A percentile compares a stretch with the other conserved stretches of the same genome.
Conservation (phyloP, 352 stramenopile genomes). For the Pythium phragmitis region DNA sequence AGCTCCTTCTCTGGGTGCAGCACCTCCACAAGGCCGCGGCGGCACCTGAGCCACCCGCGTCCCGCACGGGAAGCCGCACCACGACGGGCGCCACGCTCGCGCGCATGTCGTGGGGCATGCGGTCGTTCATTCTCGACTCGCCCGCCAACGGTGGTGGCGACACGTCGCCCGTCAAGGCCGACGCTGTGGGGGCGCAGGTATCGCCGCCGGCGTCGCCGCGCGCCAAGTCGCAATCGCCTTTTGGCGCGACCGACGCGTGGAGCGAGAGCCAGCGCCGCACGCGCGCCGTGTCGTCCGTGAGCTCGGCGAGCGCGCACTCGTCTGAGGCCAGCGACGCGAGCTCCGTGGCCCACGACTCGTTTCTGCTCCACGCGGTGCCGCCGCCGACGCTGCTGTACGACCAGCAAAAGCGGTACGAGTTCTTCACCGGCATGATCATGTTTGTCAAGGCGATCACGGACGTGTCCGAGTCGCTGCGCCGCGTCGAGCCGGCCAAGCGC, state of each 20-base stretch:
- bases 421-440: constrained; percentile 77
- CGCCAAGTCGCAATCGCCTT: constrained; percentile 15
- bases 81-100: constrained; percentile 41
- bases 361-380: constrained; percentile 32
- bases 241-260: constrained; percentile 23
- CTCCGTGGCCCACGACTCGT: constrained; percentile 13
- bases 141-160: background rate
- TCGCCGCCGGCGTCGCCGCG: constrained; percentile 6
- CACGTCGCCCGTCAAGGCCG: constrained; percentile 8
- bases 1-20: constrained; percentile 60
- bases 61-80: constrained; percentile 9
- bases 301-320: constrained; percentile 25
- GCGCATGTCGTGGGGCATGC: constrained; percentile 77
- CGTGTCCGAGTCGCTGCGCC: constrained; percentile 67
- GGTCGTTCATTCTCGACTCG: constrained; percentile 70
- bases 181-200: background rate
- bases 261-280: constrained; percentile 25
- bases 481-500: constrained; percentile 61
- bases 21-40: constrained; percentile 48
- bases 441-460: constrained; percentile 85
- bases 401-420: constrained; percentile 67
- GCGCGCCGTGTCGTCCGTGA: constrained; percentile 24
- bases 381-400: constrained; percentile 26
- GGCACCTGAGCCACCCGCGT: constrained; percentile 44
- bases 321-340: constrained; percentile 22